Evolutionary conservation across 2,329 filamentous ascomycete species (phyloP).

Genomic region (Xylariaceae sp.): DNA sequence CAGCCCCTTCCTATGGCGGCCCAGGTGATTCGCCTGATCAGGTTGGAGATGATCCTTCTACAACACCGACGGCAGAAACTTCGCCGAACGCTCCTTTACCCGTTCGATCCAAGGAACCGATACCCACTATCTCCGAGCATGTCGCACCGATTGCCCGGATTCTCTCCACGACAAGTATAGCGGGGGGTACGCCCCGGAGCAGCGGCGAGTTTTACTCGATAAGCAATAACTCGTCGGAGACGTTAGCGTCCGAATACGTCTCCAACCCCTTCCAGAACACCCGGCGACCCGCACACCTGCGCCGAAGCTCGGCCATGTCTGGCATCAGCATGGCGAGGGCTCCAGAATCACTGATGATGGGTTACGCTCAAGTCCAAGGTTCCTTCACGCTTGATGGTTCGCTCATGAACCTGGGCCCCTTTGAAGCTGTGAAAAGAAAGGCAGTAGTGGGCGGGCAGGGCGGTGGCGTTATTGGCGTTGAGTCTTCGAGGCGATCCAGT

Average conservation of each 20-base stretch:
- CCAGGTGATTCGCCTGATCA: slow-evolving; percentile 25
- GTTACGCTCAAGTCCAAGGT: slow-evolving; percentile 88
- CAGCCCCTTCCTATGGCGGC: slow-evolving; percentile 35
- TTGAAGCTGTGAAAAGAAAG: slow-evolving; percentile 94
- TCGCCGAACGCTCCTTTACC: slow-evolving; percentile 35
- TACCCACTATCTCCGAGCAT: slow-evolving; percentile 51
- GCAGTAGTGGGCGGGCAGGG: slow-evolving; percentile 83
- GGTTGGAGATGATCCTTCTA: slow-evolving; percentile 34
- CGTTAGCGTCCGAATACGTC: slow-evolving; percentile 82
- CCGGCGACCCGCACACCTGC: slow-evolving; percentile 39
- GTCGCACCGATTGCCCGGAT: slow-evolving; percentile 60
- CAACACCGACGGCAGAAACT: slow-evolving; percentile 34
- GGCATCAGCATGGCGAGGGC: slow-evolving; percentile 39
- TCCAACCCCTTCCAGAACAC: slow-evolving; percentile 41
- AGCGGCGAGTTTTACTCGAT: slow-evolving; percentile 93
- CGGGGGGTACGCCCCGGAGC: slow-evolving; percentile 74
- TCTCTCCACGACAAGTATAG: slow-evolving; percentile 70
- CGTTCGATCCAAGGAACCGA: slow-evolving; percentile 38
- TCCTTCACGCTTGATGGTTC: slow-evolving; percentile 90
- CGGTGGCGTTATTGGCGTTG: slow-evolving; percentile 78
- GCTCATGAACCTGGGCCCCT: slow-evolving; percentile 79
- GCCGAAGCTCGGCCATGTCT: slow-evolving; percentile 41
- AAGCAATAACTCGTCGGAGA: slow-evolving; percentile 94
- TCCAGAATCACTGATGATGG: slow-evolving; percentile 92
- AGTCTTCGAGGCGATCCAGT: slow-evolving; percentile 66